Percentiles rank a stretch among this genome's conserved stretches.
Conservation (phyloP, 148 eudicot species). For the Nepenthes gracilis region DNA sequence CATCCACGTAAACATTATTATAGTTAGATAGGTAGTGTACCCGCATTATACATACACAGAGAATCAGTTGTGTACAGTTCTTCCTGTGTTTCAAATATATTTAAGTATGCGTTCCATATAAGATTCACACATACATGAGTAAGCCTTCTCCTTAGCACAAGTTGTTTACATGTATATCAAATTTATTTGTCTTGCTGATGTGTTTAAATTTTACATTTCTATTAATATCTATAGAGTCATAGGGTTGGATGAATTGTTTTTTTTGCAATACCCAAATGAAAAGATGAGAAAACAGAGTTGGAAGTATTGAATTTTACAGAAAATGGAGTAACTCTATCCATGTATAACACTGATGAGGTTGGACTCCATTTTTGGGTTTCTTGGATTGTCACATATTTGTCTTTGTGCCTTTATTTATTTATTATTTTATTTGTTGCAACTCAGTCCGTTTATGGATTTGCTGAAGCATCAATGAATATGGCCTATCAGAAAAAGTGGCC, state of each 20-base stretch:
- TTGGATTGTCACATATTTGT: slow-evolving; percentile 2
- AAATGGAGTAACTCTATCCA: slow-evolving; percentile 71
- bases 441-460: slow-evolving; percentile 76
- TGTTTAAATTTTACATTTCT: too few species aligned
- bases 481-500: slow-evolving; percentile 89
- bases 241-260: not conserved
- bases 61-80: too few species aligned
- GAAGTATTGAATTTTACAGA: slow-evolving; percentile 80
- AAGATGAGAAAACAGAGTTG: slow-evolving; percentile 52
- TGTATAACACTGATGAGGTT: slow-evolving; percentile 99
- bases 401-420: not conserved
- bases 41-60: too few species aligned
- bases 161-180: too few species aligned
- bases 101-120: too few species aligned
- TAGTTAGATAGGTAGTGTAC: too few species aligned
- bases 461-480: slow-evolving; percentile 87
- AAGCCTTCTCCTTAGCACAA: too few species aligned
- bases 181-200: too few species aligned
- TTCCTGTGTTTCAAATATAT: too few species aligned
- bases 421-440: not conserved
- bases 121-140: too few species aligned
- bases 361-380: slow-evolving; percentile 1
- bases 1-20: too few species aligned
- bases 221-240: too few species aligned
- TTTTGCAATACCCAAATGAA: slow-evolving; percentile 68